Evolutionary conservation across 2,329 filamentous ascomycete genomes (phyloP).

Genomic region (Cladorrhinum sp.): DNA sequence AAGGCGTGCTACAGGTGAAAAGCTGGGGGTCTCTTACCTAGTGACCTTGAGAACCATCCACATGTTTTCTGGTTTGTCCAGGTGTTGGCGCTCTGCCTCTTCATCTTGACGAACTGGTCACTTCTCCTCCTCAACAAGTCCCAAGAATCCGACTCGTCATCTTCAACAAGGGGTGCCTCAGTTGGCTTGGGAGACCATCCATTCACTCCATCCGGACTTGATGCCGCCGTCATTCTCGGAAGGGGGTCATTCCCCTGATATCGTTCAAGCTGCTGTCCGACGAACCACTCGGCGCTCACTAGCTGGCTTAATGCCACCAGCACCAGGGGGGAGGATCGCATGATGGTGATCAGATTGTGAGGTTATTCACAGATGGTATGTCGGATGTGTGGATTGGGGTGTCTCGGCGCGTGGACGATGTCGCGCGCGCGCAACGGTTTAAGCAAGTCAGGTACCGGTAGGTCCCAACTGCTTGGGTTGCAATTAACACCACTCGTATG

Average conservation of each 20-base stretch:
- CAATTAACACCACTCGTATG: background rate
- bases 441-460: background rate
- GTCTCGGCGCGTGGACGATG: background rate
- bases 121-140: conserved; percentile 23
- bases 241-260: background rate
- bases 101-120: conserved; percentile 6
- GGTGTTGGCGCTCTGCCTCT: conserved; percentile 19
- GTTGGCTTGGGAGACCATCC: conserved; percentile 25
- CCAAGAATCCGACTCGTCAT: conserved; percentile 16
- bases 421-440: background rate
- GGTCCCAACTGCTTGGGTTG: background rate
- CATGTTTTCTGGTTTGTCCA: conserved; percentile 30
- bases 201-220: conserved; percentile 11
- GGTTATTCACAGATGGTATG: background rate
- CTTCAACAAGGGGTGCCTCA: conserved; percentile 11
- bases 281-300: background rate
- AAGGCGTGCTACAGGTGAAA: background rate
- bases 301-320: background rate
- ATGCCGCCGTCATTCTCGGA: conserved; percentile 16
- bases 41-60: conserved; percentile 27
- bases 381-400: background rate
- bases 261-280: background rate
- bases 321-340: background rate
- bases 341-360: background rate
- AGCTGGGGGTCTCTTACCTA: conserved; percentile 21